A percentile compares a stretch with the other conserved stretches of the same genome.
phyloP scores from a whole-genome alignment of 371 early-diverging fungal genomes.

The Mortierella sp. region DNA sequence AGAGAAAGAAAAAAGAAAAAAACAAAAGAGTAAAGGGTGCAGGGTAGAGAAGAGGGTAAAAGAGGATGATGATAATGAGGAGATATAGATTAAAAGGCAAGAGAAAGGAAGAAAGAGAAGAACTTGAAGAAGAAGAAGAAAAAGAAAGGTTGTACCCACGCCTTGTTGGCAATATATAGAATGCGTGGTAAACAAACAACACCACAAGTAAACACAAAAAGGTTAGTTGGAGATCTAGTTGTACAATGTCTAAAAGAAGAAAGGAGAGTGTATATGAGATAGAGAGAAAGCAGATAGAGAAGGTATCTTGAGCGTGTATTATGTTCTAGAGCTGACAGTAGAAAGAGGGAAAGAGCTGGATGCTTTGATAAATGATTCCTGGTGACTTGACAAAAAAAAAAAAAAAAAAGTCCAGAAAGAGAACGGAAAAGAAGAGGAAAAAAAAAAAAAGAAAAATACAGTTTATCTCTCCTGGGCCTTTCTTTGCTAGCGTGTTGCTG shows the following conservation, averaged over 20 bases:
- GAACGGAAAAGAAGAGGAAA: neutral
- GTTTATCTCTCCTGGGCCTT: slow-evolving; percentile 14
- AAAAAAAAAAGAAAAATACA: neutral
- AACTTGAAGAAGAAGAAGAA: neutral
- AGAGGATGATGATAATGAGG: neutral
- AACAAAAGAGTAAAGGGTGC: neutral
- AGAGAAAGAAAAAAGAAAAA: neutral
- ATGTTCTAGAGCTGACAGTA: neutral
- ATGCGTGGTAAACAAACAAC: neutral
- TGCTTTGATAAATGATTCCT: neutral
- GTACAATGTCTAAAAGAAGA: neutral
- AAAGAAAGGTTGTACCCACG: neutral
- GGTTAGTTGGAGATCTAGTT: neutral
- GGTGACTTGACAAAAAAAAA: too few relatives aligned
- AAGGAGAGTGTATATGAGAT: neutral
- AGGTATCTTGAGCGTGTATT: too few relatives aligned
- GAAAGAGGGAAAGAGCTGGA: neutral
- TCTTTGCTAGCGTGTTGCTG: slow-evolving; percentile 4
- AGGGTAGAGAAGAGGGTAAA: neutral
- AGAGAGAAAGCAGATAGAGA: neutral
- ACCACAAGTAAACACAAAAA: neutral
- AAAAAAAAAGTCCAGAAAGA: neutral
- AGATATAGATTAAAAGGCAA: neutral
- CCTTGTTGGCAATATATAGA: neutral
- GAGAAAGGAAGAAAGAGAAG: neutral